These are phyloP conservation scores for Kickxella alabastrina DNA, from an alignment of 192 early-diverging fungal species.

Conservation along the genomic window DNA sequence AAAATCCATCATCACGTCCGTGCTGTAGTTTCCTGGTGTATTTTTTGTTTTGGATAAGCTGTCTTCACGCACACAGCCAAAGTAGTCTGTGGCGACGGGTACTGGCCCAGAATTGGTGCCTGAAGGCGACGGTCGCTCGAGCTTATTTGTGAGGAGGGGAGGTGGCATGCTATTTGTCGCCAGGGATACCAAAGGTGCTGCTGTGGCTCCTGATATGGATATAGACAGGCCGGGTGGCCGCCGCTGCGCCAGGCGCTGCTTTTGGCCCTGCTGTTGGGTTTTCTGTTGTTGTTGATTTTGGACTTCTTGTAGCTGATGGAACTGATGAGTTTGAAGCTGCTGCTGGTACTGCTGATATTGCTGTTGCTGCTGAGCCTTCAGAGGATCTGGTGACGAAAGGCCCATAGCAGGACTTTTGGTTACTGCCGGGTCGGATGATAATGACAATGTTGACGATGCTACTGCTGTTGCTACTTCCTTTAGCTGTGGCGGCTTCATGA, in stretches of 20 bases:
- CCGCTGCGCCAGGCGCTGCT: slow-evolving; percentile 3
- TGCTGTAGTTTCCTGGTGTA: too few species aligned
- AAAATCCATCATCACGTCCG: too few species aligned
- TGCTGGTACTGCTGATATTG: neutral
- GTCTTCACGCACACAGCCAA: slow-evolving; percentile 15
- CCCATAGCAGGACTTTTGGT: too few species aligned
- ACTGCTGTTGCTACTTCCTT: too few species aligned
- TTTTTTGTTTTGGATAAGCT: too few species aligned
- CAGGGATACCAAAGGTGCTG: slow-evolving; percentile 4
- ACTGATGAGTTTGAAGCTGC: neutral
- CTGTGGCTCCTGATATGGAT: neutral
- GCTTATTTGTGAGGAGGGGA: neutral
- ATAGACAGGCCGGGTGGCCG: slow-evolving; percentile 2
- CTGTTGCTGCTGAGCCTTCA: neutral
- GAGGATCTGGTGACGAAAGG: too few species aligned
- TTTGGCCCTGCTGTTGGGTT: too few species aligned
- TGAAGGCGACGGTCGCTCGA: neutral
- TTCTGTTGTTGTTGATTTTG: too few species aligned
- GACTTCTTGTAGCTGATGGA: neutral
- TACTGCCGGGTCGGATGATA: too few species aligned
- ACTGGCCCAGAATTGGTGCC: neutral
- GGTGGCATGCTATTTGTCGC: slow-evolving; percentile 11
- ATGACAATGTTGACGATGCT: too few species aligned
- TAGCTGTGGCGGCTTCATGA: too few species aligned
- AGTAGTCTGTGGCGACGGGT: slow-evolving; percentile 21